Percentiles rank a stretch among this genome's conserved stretches.
Evolutionary conservation across 192 early-diverging fungal species (phyloP).

Genomic region (Spizellomyces punctatus): DNA sequence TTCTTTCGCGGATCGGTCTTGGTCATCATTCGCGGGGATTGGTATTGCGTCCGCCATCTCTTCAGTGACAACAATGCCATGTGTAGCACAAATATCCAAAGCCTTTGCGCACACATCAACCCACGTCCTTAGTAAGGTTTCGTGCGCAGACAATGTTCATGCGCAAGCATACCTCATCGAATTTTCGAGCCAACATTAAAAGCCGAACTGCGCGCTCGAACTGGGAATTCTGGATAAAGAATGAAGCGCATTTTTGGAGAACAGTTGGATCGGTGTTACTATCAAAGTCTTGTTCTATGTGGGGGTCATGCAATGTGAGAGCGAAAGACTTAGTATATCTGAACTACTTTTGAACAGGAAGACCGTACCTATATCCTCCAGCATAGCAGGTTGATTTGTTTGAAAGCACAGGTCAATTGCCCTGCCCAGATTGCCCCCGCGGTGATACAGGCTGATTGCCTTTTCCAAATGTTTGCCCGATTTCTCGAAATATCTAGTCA

Average conservation of each 20-base stretch:
- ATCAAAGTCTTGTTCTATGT: slow-evolving; percentile 34
- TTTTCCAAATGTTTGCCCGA: slow-evolving; percentile 35
- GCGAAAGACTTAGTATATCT: too few relatives aligned
- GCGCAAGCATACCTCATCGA: slow-evolving; percentile 39
- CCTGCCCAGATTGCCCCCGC: slow-evolving; percentile 46
- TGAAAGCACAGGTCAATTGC: slow-evolving; percentile 55
- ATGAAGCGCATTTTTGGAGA: slow-evolving; percentile 33
- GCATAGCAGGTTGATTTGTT: slow-evolving; percentile 30
- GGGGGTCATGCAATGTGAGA: too few relatives aligned
- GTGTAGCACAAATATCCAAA: slow-evolving; percentile 38
- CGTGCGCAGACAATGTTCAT: background rate
- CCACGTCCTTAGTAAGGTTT: too few relatives aligned
- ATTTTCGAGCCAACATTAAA: slow-evolving; percentile 36
- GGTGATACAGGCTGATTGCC: slow-evolving; percentile 52
- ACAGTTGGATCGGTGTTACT: slow-evolving; percentile 38
- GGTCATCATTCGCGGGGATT: slow-evolving; percentile 8
- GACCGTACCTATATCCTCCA: slow-evolving; percentile 48
- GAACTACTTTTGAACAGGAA: too few relatives aligned
- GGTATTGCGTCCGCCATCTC: slow-evolving; percentile 43
- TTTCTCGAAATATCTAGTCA: slow-evolving; percentile 46
- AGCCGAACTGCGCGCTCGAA: slow-evolving; percentile 39
- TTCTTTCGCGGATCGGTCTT: slow-evolving; percentile 9
- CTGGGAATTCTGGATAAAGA: slow-evolving; percentile 36
- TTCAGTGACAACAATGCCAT: slow-evolving; percentile 50
- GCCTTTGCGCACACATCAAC: too few relatives aligned